Evolutionary conservation across 2,329 filamentous ascomycete species (phyloP).

Genomic region (Pyrenophora graminea): DNA sequence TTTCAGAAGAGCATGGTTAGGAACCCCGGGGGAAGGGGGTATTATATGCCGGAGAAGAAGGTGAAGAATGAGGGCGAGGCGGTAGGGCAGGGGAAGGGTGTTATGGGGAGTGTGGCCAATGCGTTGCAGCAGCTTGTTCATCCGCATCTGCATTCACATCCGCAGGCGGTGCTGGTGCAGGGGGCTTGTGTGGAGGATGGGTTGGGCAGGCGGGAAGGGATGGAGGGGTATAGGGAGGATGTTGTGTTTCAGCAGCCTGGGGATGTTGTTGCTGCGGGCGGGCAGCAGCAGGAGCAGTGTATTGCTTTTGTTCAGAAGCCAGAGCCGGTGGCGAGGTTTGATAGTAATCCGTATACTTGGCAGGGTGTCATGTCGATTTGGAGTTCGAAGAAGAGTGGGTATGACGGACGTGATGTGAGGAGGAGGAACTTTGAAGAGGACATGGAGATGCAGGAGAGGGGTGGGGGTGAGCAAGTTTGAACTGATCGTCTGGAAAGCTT

Average conservation of each 20-base stretch:
- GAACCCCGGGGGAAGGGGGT: slow-evolving; percentile 8
- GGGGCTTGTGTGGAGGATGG: neutral
- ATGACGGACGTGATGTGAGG: slow-evolving; percentile 1
- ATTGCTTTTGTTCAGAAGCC: neutral
- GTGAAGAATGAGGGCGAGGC: neutral
- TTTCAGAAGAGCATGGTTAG: slow-evolving; percentile 3
- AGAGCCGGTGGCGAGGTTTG: neutral
- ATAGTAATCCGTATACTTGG: slow-evolving; percentile 5
- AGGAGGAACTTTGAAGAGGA: slow-evolving; percentile 1
- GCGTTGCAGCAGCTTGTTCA: neutral
- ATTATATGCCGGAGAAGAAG: slow-evolving; percentile 2
- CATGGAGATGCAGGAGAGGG: neutral
- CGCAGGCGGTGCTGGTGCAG: neutral
- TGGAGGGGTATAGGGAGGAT: neutral
- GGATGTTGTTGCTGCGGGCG: neutral
- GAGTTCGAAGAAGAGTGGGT: neutral
- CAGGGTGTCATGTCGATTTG: slow-evolving; percentile 7
- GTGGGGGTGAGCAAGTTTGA: neutral
- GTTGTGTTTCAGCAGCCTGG: neutral
- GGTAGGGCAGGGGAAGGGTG: neutral
- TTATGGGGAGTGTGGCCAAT: neutral
- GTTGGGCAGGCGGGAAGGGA: neutral
- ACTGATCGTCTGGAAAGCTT: neutral
- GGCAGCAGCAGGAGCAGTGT: neutral
- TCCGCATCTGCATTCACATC: neutral